Conservation (phyloP, 805 yeast genomes). For the Torulaspora quercuum region DNA sequence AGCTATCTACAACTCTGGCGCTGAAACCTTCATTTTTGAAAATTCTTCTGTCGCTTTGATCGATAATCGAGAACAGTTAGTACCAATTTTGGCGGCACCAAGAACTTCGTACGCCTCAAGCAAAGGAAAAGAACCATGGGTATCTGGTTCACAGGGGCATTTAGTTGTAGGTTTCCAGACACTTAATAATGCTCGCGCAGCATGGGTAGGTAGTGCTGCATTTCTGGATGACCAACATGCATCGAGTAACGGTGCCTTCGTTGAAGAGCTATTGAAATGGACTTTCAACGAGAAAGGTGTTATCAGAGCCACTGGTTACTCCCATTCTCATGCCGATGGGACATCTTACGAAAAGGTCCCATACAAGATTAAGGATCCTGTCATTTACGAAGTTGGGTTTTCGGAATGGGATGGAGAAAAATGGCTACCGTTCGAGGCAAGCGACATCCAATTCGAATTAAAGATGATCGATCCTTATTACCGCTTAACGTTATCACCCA, state of each 20-base stretch:
- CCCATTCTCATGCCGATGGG: constrained; percentile 50
- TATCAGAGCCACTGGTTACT: constrained; percentile 51
- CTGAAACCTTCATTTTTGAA: constrained; percentile 32
- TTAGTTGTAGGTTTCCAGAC: constrained; percentile 77
- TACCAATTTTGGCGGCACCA: constrained; percentile 69
- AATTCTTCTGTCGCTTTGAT: constrained; percentile 66
- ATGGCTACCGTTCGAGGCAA: constrained; percentile 68
- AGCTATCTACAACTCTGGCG: constrained; percentile 6
- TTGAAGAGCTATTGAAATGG: constrained; percentile 60
- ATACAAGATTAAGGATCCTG: constrained; percentile 75
- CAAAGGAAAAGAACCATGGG: constrained; percentile 59
- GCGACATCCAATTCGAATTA: constrained; percentile 76
- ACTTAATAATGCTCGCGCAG: constrained; percentile 67
- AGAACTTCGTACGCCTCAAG: constrained; percentile 57
- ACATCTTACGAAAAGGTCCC: constrained; percentile 41
- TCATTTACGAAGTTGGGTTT: constrained; percentile 49
- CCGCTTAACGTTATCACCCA: constrained; percentile 58
- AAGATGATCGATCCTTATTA: constrained; percentile 94
- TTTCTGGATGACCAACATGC: constrained; percentile 45
- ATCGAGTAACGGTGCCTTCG: constrained; percentile 38
- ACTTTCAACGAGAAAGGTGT: constrained; percentile 66
- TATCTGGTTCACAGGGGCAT: constrained; percentile 74
- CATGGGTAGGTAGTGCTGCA: constrained; percentile 73
- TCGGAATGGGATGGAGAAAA: constrained; percentile 48
- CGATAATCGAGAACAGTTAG: constrained; percentile 60